These are phyloP conservation scores for Wallacemonas collosoma DNA, from an alignment of 208 protist species.

Conservation along the genomic window DNA sequence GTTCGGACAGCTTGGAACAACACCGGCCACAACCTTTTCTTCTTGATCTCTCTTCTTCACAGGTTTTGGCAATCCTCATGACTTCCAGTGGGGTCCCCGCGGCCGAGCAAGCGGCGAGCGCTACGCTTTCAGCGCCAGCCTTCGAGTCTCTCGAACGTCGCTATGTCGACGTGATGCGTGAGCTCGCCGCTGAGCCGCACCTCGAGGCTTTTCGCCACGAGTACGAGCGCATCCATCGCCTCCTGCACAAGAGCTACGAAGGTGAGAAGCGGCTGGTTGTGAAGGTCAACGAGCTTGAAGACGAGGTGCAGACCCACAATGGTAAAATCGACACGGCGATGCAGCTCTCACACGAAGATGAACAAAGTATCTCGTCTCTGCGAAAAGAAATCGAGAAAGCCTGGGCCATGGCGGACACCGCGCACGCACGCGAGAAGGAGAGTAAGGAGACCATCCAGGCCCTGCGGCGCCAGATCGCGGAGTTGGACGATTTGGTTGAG, in stretches of 20 bases:
- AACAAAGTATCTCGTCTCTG: conserved; percentile 93
- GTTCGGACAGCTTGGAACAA: too few species aligned
- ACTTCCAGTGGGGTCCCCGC: background rate
- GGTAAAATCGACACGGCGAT: conserved; percentile 97
- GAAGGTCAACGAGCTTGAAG: conserved; percentile 94
- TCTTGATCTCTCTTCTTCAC: too few species aligned
- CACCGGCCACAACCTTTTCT: too few species aligned
- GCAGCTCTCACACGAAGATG: conserved; percentile 96
- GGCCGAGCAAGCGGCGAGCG: conserved; percentile 4
- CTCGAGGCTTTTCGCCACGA: conserved; percentile 96
- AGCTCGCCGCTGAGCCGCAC: conserved; percentile 93
- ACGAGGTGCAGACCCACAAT: conserved; percentile 95
- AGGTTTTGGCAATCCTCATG: background rate
- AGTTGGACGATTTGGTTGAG: conserved; percentile 94
- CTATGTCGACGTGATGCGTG: conserved; percentile 92
- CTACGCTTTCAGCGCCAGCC: conserved; percentile 48
- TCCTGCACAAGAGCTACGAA: conserved; percentile 97
- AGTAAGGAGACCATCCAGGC: conserved; percentile 94
- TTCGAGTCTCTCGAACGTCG: conserved; percentile 94
- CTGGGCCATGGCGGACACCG: conserved; percentile 97
- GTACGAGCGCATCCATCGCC: conserved; percentile 98
- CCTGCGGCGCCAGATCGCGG: conserved; percentile 95
- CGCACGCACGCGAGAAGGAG: conserved; percentile 96
- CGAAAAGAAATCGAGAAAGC: conserved; percentile 97
- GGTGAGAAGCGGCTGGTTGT: conserved; percentile 96